These are phyloP conservation scores for Cercospora beticola DNA, from an alignment of 2,329 filamentous ascomycete genomes.

Conservation along the genomic window DNA sequence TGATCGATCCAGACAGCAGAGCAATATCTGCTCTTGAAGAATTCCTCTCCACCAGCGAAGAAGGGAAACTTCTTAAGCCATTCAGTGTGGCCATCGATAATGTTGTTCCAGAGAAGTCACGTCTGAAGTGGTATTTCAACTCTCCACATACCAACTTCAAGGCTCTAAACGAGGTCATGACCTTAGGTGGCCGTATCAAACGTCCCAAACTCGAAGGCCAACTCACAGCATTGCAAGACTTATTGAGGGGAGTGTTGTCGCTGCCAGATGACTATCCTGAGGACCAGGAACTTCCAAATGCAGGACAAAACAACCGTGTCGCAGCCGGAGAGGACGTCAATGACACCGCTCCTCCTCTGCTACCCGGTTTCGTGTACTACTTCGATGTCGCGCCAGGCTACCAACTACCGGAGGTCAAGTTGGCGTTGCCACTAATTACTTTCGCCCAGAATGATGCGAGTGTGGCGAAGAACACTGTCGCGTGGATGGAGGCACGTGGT, in stretches of 20 bases:
- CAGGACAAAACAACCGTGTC: background rate
- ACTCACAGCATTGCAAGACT: background rate
- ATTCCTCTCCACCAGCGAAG: background rate
- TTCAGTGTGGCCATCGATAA: background rate
- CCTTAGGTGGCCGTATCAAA: background rate
- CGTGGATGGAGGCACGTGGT: background rate
- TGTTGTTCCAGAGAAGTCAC: background rate
- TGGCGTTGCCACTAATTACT: background rate
- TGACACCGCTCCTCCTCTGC: background rate
- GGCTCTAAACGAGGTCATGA: background rate
- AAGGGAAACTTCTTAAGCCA: background rate
- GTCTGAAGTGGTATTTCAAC: background rate
- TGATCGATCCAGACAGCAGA: background rate
- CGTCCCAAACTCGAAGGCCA: background rate
- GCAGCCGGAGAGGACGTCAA: background rate
- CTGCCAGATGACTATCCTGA: background rate
- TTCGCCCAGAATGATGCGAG: background rate
- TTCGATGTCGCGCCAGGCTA: background rate
- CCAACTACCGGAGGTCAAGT: background rate
- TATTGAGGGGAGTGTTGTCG: background rate
- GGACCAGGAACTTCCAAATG: background rate
- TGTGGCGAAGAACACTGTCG: background rate
- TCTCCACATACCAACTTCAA: background rate
- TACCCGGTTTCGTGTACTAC: background rate
- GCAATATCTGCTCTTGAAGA: background rate